These are phyloP conservation scores for Pyrenophora teres DNA, from an alignment of 2,329 filamentous ascomycete genomes.

Conservation along the genomic window DNA sequence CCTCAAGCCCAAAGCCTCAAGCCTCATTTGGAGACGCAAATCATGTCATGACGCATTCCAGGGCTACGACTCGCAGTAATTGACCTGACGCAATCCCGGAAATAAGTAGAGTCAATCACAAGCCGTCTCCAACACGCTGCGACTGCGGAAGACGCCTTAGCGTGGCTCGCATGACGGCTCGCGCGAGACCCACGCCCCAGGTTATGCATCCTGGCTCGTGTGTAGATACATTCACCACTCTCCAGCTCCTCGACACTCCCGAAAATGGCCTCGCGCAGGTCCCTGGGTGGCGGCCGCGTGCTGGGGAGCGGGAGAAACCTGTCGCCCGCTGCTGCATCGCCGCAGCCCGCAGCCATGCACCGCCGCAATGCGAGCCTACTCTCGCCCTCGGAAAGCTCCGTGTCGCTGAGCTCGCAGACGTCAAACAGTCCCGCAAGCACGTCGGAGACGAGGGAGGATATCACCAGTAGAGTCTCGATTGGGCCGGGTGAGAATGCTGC, in stretches of 20 bases:
- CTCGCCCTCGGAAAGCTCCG: constrained; percentile 71
- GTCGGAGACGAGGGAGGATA: constrained; percentile 70
- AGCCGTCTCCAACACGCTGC: too few relatives aligned
- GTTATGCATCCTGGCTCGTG: constrained; percentile 20
- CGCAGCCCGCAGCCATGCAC: constrained; percentile 28
- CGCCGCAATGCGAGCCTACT: constrained; percentile 56
- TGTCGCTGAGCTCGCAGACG: constrained; percentile 76
- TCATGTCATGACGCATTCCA: too few relatives aligned
- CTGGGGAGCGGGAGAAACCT: constrained; percentile 85
- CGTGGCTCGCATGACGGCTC: constrained; percentile 17
- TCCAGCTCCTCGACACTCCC: constrained; percentile 20
- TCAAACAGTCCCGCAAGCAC: constrained; percentile 74
- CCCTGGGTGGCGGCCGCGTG: constrained; percentile 86
- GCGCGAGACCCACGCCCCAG: constrained; percentile 18
- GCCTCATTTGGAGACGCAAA: too few relatives aligned
- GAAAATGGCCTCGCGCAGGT: constrained; percentile 58
- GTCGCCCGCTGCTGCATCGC: constrained; percentile 63
- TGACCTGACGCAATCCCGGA: too few relatives aligned
- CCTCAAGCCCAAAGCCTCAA: too few relatives aligned
- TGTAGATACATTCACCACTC: constrained; percentile 14
- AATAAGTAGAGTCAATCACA: too few relatives aligned
- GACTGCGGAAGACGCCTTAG: constrained; percentile 12
- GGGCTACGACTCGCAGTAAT: too few relatives aligned
- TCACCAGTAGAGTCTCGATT: constrained; percentile 79
- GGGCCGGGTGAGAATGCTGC: constrained; percentile 62